phyloP scores from a whole-genome alignment of 2,329 filamentous ascomycete species.

The Exophiala calicioides region DNA sequence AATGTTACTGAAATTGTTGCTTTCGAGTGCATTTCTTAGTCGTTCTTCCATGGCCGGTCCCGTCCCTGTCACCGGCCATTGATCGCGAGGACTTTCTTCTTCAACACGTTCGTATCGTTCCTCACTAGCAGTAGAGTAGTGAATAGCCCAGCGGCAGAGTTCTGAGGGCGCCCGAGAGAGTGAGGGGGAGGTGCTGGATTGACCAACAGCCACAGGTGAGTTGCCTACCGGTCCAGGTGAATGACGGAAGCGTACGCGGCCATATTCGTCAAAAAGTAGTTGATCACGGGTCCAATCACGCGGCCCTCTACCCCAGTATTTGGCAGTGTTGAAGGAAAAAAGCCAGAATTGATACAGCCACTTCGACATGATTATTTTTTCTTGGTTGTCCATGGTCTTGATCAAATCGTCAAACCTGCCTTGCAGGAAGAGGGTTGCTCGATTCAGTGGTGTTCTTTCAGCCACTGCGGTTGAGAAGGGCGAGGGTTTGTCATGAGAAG shows the following conservation, averaged over 20 bases:
- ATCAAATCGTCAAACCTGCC: slow-evolving; percentile 1
- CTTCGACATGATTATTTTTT: slow-evolving; percentile 8
- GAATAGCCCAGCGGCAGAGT: slow-evolving; percentile 18
- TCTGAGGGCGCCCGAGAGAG: slow-evolving; percentile 1
- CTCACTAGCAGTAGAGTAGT: slow-evolving; percentile 18
- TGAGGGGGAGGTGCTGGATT: too few relatives aligned
- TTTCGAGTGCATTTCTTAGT: slow-evolving; percentile 23
- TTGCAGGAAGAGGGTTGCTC: neutral
- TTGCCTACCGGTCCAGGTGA: neutral
- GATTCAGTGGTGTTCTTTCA: neutral
- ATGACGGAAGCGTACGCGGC: neutral
- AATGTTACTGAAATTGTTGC: slow-evolving; percentile 35
- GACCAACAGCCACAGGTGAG: neutral
- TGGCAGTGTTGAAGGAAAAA: slow-evolving; percentile 18
- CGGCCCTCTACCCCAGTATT: slow-evolving; percentile 19
- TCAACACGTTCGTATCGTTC: neutral
- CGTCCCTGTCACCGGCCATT: neutral
- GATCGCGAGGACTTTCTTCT: neutral
- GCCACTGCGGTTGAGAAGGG: neutral
- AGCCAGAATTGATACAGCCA: slow-evolving; percentile 24
- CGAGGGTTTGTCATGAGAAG: neutral
- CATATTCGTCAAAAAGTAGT: neutral
- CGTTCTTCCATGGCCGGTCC: slow-evolving; percentile 4
- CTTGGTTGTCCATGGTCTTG: neutral
- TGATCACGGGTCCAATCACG: slow-evolving; percentile 2